Base-by-base conservation (phyloP, 2,329 filamentous ascomycete genomes). In the Exophiala phaeomuriformis region DNA sequence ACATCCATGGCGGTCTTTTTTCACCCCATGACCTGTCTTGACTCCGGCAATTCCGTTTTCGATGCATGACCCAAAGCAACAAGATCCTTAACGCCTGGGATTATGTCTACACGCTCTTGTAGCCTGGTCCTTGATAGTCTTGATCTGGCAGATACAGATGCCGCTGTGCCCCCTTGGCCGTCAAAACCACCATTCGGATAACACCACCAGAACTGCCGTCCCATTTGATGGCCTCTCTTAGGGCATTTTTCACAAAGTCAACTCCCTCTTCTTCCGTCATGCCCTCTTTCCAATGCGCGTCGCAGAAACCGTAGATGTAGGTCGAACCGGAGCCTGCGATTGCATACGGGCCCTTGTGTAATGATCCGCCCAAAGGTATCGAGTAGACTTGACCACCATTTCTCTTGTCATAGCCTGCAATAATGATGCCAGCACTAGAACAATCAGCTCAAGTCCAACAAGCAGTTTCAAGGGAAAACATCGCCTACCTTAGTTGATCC, bases 251-350 rank as follows among this genome's bases (percentile, higher is more conserved):
- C 69, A 98, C 93, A 66, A 98, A 98, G 39, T 84, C 73, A 61
- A 98, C 84, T 1, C 93, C 93, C 58, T 95, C 90, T 51, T 82
- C 79, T 77, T 97, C 89, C 49, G 86, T 88, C 90, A 98, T 97
- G 61, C 83, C 83, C 73, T 97, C 93, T 70, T 79, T 83, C 93
- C 93, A 98, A 78, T 98, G 83, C 53, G 89, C 85, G 69, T 98
- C 91, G 69, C 90, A 97, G 79, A 95, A 97, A 65, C 93, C 93
- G 77, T 97, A 98, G 72, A 98, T 98, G 77, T 98, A 98, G 58
- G 93, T 97, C 64, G 91, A 97, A 40, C 93, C 93, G 19, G 91
- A 97, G 43, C 93, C 93, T 64, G 90, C 90, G 66, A 98, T 98
- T 41, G 93, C 83, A 68, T 96, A 98, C 12, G 90, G 71, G 71